These are phyloP conservation scores for Fusarium sublunatum DNA, from an alignment of 2,329 filamentous ascomycete species.

Conservation along the genomic window DNA sequence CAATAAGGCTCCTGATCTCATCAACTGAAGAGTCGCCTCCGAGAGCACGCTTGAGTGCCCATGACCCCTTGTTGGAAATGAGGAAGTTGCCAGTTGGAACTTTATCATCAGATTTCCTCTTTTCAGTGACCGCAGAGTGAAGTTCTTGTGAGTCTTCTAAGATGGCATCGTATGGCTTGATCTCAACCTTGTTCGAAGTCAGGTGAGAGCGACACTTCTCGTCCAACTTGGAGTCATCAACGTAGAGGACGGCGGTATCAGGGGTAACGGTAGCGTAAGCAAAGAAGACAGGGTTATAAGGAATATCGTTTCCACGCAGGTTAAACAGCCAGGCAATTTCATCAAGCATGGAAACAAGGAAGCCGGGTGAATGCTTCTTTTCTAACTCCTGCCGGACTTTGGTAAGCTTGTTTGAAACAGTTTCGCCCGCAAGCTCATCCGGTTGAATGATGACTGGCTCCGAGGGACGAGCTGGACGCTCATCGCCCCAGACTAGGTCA, in stretches of 20 bases:
- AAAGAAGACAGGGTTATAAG: slow-evolving; percentile 98
- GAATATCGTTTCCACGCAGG: slow-evolving; percentile 91
- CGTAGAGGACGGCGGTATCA: slow-evolving; percentile 80
- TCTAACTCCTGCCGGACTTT: slow-evolving; percentile 91
- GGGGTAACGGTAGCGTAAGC: slow-evolving; percentile 92
- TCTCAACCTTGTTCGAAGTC: slow-evolving; percentile 71
- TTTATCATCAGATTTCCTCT: slow-evolving; percentile 49
- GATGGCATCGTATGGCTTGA: slow-evolving; percentile 86
- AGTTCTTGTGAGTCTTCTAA: slow-evolving; percentile 81
- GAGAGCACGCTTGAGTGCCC: slow-evolving; percentile 87
- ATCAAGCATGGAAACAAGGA: slow-evolving; percentile 94
- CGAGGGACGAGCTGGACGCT: slow-evolving; percentile 78
- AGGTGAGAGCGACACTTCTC: slow-evolving; percentile 77
- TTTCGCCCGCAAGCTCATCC: slow-evolving; percentile 82
- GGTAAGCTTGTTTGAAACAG: slow-evolving; percentile 82
- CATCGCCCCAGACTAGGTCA: slow-evolving; percentile 86
- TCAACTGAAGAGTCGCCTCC: slow-evolving; percentile 89
- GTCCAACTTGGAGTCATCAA: slow-evolving; percentile 82
- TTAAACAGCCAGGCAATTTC: slow-evolving; percentile 99
- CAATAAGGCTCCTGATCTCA: slow-evolving; percentile 86
- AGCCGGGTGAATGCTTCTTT: slow-evolving; percentile 87
- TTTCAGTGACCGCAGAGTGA: slow-evolving; percentile 53
- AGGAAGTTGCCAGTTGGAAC: slow-evolving; percentile 73
- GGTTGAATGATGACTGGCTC: slow-evolving; percentile 80
- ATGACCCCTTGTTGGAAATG: slow-evolving; percentile 89